Evolutionary conservation across 768 basidiomycete species (phyloP), one percentile per base, ranked within the genome.

Genomic region (Scleroderma citrinum): DNA sequence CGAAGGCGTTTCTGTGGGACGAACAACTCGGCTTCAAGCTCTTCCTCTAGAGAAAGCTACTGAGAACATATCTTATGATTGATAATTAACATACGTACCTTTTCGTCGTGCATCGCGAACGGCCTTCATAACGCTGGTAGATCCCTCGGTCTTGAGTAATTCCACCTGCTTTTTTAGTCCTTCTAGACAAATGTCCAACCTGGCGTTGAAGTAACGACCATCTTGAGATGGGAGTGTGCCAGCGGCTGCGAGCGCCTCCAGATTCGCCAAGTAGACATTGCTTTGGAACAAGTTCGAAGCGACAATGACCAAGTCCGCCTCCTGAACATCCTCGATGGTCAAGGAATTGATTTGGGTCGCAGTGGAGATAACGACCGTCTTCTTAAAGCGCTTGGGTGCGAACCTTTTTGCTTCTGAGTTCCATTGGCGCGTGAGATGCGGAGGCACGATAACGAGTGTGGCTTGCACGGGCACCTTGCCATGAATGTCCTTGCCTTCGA

Each of bases 341-440:
- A 80, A 69, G 3, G 72, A 65, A 61, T 93, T 92, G 50, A 95
- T 68, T 51, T 87, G 82, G 4, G 78, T 61, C 26, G 85, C 82
- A 0, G 81, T 84, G 5, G 81, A 76, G 51, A 95, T 76, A 7
- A 81, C 75, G 39, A 86, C 71, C 16, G 85, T 78, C 7, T 72
- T 74, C 36, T 69, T 69, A 58, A 69, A 67, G 35, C 67, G 63
- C 4, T 59, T 62, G 1, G 72, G 72, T 6, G 78, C 75, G 65
- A 97, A 97, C 66, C 95, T 93, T 56, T 72, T 67, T 44, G 87
- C 80, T 65, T 97, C 94, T 6, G 84, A 84, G 16, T 77, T 78
- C 94, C 94, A 97, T 63, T 97, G 94, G 39, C 83, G 78, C 13
- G 83, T 85, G 47, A 97, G 73, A 69, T 97, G 94, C 7, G 91